Conservation (phyloP, 2,329 filamentous ascomycete species). For the Mycosphaerelloides madeirae region DNA sequence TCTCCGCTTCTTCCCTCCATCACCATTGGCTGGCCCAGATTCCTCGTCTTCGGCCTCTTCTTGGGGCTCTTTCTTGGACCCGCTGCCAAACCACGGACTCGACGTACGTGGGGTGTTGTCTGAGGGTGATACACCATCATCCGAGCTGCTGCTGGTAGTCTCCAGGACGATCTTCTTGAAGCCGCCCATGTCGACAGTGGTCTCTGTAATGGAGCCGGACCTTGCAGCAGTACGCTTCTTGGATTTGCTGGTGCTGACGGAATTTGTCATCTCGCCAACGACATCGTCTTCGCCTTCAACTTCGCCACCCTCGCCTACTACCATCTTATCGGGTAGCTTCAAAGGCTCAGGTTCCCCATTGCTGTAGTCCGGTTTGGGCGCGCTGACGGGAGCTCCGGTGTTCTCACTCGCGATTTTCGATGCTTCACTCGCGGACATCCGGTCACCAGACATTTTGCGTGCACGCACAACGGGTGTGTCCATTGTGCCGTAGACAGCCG, state of each 20-base stretch:
- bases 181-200: conserved; percentile 67
- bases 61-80: conserved; percentile 8
- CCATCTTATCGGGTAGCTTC: conserved; percentile 1
- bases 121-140: conserved; percentile 11
- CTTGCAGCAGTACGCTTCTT: conserved; percentile 44
- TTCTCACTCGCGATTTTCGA: conserved; percentile 18
- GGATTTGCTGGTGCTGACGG: conserved; percentile 18
- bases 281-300: conserved; percentile 16
- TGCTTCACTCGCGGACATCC: conserved; percentile 22
- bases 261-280: conserved; percentile 10
- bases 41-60: conserved; percentile 10
- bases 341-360: neutral
- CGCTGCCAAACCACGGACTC: neutral
- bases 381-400: neutral
- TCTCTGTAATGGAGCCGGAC: conserved; percentile 75
- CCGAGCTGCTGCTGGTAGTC: conserved; percentile 52
- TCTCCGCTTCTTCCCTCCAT: conserved; percentile 19
- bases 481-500: conserved; percentile 50
- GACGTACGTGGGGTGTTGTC: neutral
- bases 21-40: conserved; percentile 7
- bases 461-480: conserved; percentile 3
- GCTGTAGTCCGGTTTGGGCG: neutral
- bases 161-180: conserved; percentile 72
- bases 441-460: conserved; percentile 13
- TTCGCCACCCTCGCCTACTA: conserved; percentile 28